Evolutionary conservation across 2,329 filamentous ascomycete species (phyloP).

Genomic region (Verticillium tricorpus): DNA sequence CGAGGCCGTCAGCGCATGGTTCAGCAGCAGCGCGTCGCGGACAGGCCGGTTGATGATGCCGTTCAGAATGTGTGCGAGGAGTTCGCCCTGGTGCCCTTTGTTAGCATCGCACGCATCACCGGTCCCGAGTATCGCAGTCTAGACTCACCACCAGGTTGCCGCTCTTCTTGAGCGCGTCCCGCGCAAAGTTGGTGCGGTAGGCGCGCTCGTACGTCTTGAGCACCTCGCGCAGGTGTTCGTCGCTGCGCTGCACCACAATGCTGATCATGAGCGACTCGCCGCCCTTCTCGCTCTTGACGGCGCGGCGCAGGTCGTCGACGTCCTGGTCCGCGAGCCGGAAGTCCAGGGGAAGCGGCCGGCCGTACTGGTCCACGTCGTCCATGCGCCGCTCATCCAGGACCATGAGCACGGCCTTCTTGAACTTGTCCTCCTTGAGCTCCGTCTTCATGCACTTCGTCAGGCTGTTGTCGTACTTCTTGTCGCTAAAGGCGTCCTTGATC

Average conservation of each 20-base stretch:
- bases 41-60: conserved; percentile 94
- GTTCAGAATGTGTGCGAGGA: conserved; percentile 91
- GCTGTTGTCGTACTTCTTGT: conserved; percentile 85
- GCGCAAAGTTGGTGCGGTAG: conserved; percentile 77
- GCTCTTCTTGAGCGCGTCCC: conserved; percentile 82
- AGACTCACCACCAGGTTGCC: conserved; percentile 83
- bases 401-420: conserved; percentile 80
- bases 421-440: conserved; percentile 94
- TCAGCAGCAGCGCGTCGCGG: conserved; percentile 82
- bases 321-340: conserved; percentile 62
- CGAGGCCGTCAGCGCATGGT: conserved; percentile 80
- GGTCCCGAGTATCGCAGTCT: neutral
- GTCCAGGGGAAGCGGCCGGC: conserved; percentile 54
- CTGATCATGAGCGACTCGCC: conserved; percentile 85
- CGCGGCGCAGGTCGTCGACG: conserved; percentile 63
- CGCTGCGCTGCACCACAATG: conserved; percentile 76
- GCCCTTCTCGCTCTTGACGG: conserved; percentile 69
- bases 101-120: neutral
- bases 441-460: conserved; percentile 82
- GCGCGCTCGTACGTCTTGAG: conserved; percentile 69
- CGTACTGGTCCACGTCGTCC: conserved; percentile 69
- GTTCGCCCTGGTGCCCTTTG: conserved; percentile 66
- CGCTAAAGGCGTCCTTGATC: conserved; percentile 85
- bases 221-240: conserved; percentile 77
- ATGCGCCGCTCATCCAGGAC: conserved; percentile 80